Conservation (phyloP, 1,139 yeast species). For the Yamadazyma spencermartinsiae region DNA sequence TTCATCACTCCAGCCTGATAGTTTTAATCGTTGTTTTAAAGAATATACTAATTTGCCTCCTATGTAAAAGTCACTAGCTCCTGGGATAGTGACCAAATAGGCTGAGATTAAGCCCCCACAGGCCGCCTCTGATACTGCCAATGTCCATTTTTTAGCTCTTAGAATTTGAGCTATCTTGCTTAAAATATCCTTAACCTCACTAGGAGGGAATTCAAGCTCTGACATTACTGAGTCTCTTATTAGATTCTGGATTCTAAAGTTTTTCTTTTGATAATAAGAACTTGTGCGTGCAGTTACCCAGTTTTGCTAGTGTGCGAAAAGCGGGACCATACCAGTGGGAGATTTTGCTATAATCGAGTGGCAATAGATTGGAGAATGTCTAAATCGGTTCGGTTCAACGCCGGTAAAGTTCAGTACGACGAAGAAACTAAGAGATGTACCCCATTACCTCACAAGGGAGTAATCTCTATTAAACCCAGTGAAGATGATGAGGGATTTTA, state of each 20-base stretch:
- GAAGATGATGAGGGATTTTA: constrained; percentile 52
- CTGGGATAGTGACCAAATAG: constrained; percentile 76
- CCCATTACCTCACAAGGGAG: constrained; percentile 78
- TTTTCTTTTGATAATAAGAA: too few relatives aligned
- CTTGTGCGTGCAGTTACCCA: background rate
- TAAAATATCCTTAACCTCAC: constrained; percentile 51
- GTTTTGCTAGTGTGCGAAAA: background rate
- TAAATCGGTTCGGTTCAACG: constrained; percentile 58
- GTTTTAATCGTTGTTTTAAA: constrained; percentile 67
- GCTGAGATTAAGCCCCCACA: constrained; percentile 88
- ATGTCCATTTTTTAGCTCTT: constrained; percentile 54
- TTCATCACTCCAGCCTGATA: constrained; percentile 74
- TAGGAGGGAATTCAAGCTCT: constrained; percentile 63
- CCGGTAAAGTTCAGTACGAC: constrained; percentile 80
- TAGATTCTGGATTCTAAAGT: too few relatives aligned
- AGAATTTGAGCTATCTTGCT: constrained; percentile 57
- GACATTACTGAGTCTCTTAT: background rate
- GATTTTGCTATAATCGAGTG: constrained; percentile 3
- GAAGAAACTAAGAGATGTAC: constrained; percentile 70
- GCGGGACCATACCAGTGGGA: too few relatives aligned
- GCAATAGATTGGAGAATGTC: constrained; percentile 11
- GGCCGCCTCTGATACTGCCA: constrained; percentile 84
- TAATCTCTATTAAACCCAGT: constrained; percentile 61
- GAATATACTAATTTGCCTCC: constrained; percentile 85
- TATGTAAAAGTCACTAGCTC: constrained; percentile 79